Evolutionary conservation across 2,329 filamentous ascomycete genomes (phyloP).

Genomic region (Claviceps arundinis): DNA sequence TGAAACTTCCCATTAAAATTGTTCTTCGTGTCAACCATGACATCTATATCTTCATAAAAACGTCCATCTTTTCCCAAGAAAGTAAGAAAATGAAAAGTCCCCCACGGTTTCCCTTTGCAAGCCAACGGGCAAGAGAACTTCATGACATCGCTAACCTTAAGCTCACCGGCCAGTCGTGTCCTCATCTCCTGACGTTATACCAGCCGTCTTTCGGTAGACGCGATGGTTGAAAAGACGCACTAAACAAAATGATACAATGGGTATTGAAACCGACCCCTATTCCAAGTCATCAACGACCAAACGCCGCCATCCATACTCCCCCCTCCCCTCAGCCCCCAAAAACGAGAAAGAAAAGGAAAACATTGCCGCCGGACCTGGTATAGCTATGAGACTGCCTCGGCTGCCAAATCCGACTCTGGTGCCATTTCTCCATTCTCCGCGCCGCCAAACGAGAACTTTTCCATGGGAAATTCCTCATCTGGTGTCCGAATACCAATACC

Average conservation of each 20-base stretch:
- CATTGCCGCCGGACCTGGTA: background rate
- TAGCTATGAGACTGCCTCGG: slow-evolving; percentile 4
- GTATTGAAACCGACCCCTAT: slow-evolving; percentile 6
- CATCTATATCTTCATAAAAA: background rate
- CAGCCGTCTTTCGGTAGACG: slow-evolving; percentile 15
- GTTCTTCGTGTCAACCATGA: background rate
- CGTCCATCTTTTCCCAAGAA: slow-evolving; percentile 3
- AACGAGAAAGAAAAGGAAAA: background rate
- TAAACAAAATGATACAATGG: slow-evolving; percentile 4
- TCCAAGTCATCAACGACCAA: slow-evolving; percentile 4
- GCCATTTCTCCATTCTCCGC: slow-evolving; percentile 22
- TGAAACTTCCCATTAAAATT: background rate
- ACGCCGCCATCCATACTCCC: slow-evolving; percentile 6
- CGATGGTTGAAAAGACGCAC: background rate
- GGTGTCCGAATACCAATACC: slow-evolving; percentile 60
- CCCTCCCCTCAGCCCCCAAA: slow-evolving; percentile 1
- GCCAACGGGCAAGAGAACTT: background rate
- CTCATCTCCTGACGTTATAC: slow-evolving; percentile 18
- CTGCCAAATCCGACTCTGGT: slow-evolving; percentile 16
- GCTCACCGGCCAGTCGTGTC: slow-evolving; percentile 13
- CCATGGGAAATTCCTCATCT: slow-evolving; percentile 49
- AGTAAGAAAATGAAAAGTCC: background rate
- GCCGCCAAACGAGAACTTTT: slow-evolving; percentile 39
- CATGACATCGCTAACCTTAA: background rate
- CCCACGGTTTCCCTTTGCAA: background rate